Percentiles rank a stretch among this genome's conserved stretches.
Conservation (phyloP, 306 rosid genomes). For the Sicyos baderoa region DNA sequence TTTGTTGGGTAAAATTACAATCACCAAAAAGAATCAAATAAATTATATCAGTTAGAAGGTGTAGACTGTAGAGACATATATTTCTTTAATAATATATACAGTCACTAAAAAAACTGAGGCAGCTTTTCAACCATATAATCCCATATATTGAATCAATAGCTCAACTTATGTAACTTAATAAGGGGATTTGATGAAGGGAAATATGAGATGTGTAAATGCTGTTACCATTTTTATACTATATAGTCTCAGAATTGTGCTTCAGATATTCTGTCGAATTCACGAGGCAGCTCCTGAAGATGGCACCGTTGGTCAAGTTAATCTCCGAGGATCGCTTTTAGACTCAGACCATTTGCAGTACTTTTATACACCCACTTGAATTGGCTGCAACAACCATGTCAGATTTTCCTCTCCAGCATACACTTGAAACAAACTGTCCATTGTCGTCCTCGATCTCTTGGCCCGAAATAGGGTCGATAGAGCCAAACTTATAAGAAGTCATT, state of each 20-base stretch:
- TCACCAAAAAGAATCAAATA: constrained; percentile 18
- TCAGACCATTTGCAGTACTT: constrained; percentile 75
- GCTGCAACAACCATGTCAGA: constrained; percentile 83
- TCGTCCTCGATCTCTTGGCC: constrained; percentile 82
- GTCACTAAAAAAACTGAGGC: not conserved
- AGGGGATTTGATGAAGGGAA: not conserved
- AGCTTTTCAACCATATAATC: constrained; percentile 9
- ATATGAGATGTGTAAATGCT: constrained; percentile 11
- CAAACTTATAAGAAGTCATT: constrained; percentile 69
- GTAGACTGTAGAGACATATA: not conserved
- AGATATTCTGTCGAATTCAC: constrained; percentile 6
- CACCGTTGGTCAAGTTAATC: not conserved
- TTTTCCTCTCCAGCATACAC: constrained; percentile 90
- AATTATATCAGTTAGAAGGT: constrained; percentile 19
- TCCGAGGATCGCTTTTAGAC: not conserved
- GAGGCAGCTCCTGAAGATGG: constrained; percentile 9
- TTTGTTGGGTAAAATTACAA: constrained; percentile 18
- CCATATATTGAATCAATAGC: constrained; percentile 11
- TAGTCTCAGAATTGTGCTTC: constrained; percentile 16
- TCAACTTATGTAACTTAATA: not conserved
- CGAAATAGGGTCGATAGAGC: constrained; percentile 72
- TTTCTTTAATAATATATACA: not conserved
- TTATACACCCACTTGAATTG: constrained; percentile 83
- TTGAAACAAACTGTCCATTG: constrained; percentile 81
- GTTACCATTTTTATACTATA: constrained; percentile 13